These are phyloP conservation scores for Papiliotrema flavescens DNA, from an alignment of 1,284 basidiomycete genomes.

Conservation along the genomic window DNA sequence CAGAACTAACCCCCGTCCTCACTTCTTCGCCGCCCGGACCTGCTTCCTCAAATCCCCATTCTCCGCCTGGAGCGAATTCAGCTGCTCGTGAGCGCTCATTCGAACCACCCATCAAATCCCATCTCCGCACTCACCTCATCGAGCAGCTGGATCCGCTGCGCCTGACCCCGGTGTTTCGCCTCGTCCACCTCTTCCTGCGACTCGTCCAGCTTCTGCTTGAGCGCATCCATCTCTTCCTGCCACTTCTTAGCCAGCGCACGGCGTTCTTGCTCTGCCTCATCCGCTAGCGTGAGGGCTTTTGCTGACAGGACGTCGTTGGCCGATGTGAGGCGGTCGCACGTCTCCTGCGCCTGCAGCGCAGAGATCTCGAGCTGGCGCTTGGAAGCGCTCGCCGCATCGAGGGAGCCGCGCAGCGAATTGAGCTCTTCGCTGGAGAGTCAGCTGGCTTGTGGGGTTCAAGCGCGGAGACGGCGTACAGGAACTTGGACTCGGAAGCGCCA, in stretches of 20 bases:
- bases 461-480: constrained; percentile 18
- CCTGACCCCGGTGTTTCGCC: constrained; percentile 34
- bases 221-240: constrained; percentile 33
- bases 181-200: constrained; percentile 41
- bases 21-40: constrained; percentile 30
- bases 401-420: constrained; percentile 58
- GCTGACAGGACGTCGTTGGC: constrained; percentile 72
- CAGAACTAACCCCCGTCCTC: no score
- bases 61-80: constrained; percentile 48
- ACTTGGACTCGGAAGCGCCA: constrained; percentile 31
- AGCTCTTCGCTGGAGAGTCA: constrained; percentile 61
- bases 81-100: constrained; percentile 15
- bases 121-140: constrained; percentile 39
- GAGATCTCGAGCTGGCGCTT: constrained; percentile 67
- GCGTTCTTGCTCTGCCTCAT: constrained; percentile 59
- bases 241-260: constrained; percentile 20
- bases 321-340: constrained; percentile 64
- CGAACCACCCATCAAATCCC: background rate
- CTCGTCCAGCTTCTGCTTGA: constrained; percentile 28
- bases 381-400: constrained; percentile 61
- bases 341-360: constrained; percentile 67
- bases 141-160: constrained; percentile 45
- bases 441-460: constrained; percentile 6
- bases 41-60: constrained; percentile 40
- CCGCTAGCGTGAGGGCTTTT: constrained; percentile 65